phyloP scores from a whole-genome alignment of 495 filamentous ascomycete species.

The Tuber magnatum region DNA sequence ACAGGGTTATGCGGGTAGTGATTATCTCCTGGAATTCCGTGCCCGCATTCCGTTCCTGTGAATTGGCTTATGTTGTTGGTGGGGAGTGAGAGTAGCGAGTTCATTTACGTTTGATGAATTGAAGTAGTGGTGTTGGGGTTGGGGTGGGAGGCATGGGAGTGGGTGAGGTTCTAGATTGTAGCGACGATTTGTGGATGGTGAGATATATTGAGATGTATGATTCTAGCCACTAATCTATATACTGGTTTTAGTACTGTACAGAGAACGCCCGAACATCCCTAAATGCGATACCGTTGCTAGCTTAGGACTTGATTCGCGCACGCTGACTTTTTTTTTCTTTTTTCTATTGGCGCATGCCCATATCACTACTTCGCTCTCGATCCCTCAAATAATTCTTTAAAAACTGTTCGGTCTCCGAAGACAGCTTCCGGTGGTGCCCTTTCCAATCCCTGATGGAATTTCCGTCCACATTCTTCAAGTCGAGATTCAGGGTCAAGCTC shows the following conservation, averaged over 20 bases:
- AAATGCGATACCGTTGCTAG: background rate
- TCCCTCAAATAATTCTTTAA: background rate
- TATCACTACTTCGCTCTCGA: background rate
- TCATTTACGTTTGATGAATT: too few species aligned
- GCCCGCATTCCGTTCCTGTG: background rate
- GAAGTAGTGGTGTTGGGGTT: too few species aligned
- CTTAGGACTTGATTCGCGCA: background rate
- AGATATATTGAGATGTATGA: background rate
- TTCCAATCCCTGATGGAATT: slow-evolving; percentile 1
- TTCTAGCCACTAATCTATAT: background rate
- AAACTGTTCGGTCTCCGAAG: background rate
- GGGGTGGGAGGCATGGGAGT: too few species aligned
- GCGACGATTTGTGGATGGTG: background rate
- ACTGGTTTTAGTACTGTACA: background rate
- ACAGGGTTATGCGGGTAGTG: background rate
- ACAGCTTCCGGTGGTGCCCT: background rate
- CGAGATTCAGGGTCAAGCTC: background rate
- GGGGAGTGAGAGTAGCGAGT: too few species aligned
- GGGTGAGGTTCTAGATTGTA: background rate
- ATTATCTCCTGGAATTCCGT: background rate
- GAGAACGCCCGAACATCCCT: background rate
- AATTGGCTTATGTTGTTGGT: background rate
- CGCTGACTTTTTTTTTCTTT: background rate
- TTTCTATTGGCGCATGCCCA: background rate
- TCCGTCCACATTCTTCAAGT: background rate